Evolutionary conservation across 2,329 filamentous ascomycete species (phyloP), one percentile per base, ranked within the genome.

Genomic region (Aspergillus alliaceus): DNA sequence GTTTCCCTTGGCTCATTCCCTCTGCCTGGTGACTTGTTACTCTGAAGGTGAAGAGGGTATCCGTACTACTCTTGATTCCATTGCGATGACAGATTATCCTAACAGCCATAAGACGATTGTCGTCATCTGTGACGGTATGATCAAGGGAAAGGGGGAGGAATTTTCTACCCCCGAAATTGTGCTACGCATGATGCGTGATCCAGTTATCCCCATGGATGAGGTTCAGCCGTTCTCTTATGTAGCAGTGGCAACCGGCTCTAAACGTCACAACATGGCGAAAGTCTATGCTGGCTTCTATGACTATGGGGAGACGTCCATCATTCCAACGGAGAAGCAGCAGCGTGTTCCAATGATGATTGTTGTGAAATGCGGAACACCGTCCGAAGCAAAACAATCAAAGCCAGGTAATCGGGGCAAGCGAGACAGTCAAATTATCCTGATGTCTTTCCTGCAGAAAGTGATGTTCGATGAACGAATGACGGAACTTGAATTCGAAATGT

Each of bases 391-490:
- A 39, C 89, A 89, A 67, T 83, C 89, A 56, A 99, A 99, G 78
- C 91, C 96, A 12, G 95, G 95, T 67, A 99, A 99, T 78, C 87
- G 95, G 77, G 96, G 95, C 77, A 99, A 99, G 83, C 91, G 95
- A 73, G 95, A 99, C 82, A 96, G 91, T 80, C 95, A 99, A 76
- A 97, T 99, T 70, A 95, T 99, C 66, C 84, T 99, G 64, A 99
- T 99, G 95, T 97, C 93, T 5, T 99, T 99, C 83, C 80, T 99
- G 66, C 95, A 99, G 73, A 99, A 99, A 80, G 95, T 99, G 71
- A 99, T 99, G 95, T 99, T 99, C 69, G 95, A 99, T 73, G 96
- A 99, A 78, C 90, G 95, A 60, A 99, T 99, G 95, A 99, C 96
- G 18, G 93, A 99, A 75, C 88, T 99, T 52, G 95, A 99, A 75